Evolutionary conservation across 306 rosid species (phyloP).

Genomic region (Cucurbita pepo): DNA sequence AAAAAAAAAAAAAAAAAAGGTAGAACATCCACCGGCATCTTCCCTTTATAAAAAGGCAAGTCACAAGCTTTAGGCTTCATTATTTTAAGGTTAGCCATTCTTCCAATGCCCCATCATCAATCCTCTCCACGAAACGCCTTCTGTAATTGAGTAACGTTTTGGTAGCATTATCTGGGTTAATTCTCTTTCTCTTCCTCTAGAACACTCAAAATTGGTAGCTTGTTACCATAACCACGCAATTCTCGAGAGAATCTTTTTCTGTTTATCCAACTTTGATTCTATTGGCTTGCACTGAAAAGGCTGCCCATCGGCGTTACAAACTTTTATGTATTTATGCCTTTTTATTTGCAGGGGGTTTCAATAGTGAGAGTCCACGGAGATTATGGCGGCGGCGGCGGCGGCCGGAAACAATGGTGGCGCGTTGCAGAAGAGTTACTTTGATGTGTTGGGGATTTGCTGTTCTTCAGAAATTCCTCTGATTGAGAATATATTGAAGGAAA

Average conservation of each 20-base stretch:
- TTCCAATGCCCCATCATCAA: background rate
- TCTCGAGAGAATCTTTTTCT: too few relatives aligned
- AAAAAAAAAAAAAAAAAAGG: too few relatives aligned
- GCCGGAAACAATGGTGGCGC: background rate
- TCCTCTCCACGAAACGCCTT: background rate
- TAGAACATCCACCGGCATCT: background rate
- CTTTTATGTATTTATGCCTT: too few relatives aligned
- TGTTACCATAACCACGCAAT: too few relatives aligned
- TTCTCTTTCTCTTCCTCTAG: background rate
- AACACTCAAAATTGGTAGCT: background rate
- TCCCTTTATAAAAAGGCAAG: background rate
- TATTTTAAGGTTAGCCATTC: background rate
- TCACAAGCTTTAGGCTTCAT: background rate
- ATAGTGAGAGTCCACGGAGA: too few relatives aligned
- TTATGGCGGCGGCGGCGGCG: background rate
- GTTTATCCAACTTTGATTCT: too few relatives aligned
- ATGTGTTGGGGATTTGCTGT: conserved; percentile 80
- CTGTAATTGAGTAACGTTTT: background rate
- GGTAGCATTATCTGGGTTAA: background rate
- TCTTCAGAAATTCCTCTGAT: conserved; percentile 69
- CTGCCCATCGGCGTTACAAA: too few relatives aligned
- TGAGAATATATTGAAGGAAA: conserved; percentile 47
- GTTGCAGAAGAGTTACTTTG: conserved; percentile 68
- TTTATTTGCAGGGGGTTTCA: too few relatives aligned
- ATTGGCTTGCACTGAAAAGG: too few relatives aligned